phyloP scores from a whole-genome alignment of 176 grass and related monocot species.

The Carex myosuroides region DNA sequence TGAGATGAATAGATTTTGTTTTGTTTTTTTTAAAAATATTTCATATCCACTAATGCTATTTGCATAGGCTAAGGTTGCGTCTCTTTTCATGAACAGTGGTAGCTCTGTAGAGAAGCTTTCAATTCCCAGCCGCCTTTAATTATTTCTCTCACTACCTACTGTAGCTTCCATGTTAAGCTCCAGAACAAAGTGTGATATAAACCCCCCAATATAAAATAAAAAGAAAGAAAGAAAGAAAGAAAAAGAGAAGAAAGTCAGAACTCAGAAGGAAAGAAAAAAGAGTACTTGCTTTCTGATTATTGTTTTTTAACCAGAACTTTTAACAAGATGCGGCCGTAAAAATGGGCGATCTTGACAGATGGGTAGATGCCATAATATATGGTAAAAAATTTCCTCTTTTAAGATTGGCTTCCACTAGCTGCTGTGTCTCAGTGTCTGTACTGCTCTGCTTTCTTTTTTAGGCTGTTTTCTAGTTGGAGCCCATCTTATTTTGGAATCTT shows the following conservation, averaged over 20 bases:
- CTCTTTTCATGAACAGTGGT: slow-evolving; percentile 39
- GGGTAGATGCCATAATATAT: slow-evolving; percentile 6
- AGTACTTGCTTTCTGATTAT: slow-evolving; percentile 19
- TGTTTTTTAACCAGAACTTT: slow-evolving; percentile 15
- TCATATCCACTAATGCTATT: background rate
- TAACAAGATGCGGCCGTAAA: slow-evolving; percentile 3
- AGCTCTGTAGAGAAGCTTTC: background rate
- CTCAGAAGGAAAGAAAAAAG: slow-evolving; percentile 13
- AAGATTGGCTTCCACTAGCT: slow-evolving; percentile 37
- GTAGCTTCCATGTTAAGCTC: slow-evolving; percentile 26
- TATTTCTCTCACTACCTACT: background rate
- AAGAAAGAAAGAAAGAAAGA: background rate
- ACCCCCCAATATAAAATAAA: background rate
- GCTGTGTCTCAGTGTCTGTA: slow-evolving; percentile 21
- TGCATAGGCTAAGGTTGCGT: slow-evolving; percentile 56
- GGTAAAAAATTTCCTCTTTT: slow-evolving; percentile 16
- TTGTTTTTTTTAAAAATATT: background rate
- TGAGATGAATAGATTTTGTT: slow-evolving; percentile 12
- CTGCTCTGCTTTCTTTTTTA: slow-evolving; percentile 35
- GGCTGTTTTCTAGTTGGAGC: slow-evolving; percentile 24
- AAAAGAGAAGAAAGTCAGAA: slow-evolving; percentile 3
- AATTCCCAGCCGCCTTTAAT: slow-evolving; percentile 15
- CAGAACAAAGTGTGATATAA: slow-evolving; percentile 2
- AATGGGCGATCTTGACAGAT: slow-evolving; percentile 11
- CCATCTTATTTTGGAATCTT: slow-evolving; percentile 17